Conservation (phyloP, 2,329 filamentous ascomycete genomes). For the Stachybotrys chlorohalonatus region DNA sequence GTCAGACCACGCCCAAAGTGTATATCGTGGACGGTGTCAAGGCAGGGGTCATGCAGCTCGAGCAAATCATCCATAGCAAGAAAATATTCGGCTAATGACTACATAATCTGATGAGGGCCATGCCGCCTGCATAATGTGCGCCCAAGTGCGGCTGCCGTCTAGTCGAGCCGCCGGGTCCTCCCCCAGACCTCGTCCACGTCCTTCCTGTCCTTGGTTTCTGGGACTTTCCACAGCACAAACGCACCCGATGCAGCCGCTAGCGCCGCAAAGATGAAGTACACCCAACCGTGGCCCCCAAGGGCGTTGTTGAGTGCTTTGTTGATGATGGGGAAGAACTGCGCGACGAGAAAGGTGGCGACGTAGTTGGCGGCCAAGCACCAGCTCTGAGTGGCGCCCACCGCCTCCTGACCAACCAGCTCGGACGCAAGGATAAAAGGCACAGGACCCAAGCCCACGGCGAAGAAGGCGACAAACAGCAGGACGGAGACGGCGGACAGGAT, state of each 20-base stretch:
- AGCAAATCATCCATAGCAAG: conserved; percentile 40
- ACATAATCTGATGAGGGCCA: not conserved
- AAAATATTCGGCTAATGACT: conserved; percentile 22
- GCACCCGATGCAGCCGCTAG: conserved; percentile 59
- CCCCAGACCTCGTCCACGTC: conserved; percentile 90
- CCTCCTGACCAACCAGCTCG: conserved; percentile 83
- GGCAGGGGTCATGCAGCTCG: conserved; percentile 55
- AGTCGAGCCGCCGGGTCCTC: conserved; percentile 46
- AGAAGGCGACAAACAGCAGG: conserved; percentile 78
- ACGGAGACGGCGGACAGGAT: conserved; percentile 73
- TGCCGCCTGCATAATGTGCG: too few relatives aligned
- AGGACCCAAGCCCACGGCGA: conserved; percentile 83
- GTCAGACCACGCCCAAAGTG: conserved; percentile 43
- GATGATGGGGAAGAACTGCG: conserved; percentile 87
- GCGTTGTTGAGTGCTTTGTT: conserved; percentile 60
- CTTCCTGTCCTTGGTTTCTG: conserved; percentile 81
- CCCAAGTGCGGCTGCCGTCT: not conserved
- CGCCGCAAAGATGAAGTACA: conserved; percentile 85
- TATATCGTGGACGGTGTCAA: conserved; percentile 74
- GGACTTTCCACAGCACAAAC: conserved; percentile 68
- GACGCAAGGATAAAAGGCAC: conserved; percentile 92
- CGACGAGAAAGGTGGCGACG: conserved; percentile 82
- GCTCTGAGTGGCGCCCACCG: conserved; percentile 83
- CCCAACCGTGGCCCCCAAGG: conserved; percentile 64
- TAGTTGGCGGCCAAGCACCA: conserved; percentile 85